These are phyloP conservation scores for Diaporthe velutina DNA, from an alignment of 2,329 filamentous ascomycete genomes.

Conservation along the genomic window DNA sequence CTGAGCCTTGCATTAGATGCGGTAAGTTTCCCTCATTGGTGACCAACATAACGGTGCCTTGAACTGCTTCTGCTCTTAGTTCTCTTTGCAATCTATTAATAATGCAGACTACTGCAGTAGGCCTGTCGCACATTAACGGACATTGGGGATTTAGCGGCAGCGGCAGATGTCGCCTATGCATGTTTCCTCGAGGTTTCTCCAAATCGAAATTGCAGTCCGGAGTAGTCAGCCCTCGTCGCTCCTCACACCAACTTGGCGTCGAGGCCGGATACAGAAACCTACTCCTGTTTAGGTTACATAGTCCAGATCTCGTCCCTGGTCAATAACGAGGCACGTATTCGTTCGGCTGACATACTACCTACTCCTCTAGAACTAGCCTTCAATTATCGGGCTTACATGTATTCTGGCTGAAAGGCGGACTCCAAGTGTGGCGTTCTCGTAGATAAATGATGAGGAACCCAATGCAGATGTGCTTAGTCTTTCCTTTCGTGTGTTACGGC, in stretches of 20 bases:
- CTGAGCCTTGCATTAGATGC: slow-evolving; percentile 10
- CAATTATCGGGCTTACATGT: slow-evolving; percentile 10
- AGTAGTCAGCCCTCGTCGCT: not conserved
- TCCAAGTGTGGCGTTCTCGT: not conserved
- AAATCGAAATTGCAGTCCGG: slow-evolving; percentile 3
- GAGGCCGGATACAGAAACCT: not conserved
- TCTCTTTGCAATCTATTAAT: slow-evolving; percentile 5
- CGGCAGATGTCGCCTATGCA: not conserved
- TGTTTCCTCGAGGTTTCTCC: slow-evolving; percentile 11
- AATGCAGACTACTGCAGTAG: not conserved
- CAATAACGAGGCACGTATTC: not conserved
- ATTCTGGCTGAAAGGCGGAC: not conserved
- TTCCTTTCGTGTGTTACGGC: not conserved
- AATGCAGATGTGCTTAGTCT: not conserved
- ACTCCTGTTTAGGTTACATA: slow-evolving; percentile 24
- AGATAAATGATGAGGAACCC: slow-evolving; percentile 7
- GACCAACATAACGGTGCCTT: not conserved
- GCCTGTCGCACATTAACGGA: slow-evolving; percentile 19
- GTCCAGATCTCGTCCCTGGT: not conserved
- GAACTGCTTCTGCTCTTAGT: not conserved
- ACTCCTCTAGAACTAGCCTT: slow-evolving; percentile 1
- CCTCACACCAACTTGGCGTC: not conserved
- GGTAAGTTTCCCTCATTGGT: not conserved
- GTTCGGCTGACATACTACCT: not conserved
- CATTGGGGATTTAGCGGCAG: slow-evolving; percentile 1